These are phyloP conservation scores for Ceratocystis papillata DNA, from an alignment of 2,329 filamentous ascomycete genomes.

Conservation along the genomic window DNA sequence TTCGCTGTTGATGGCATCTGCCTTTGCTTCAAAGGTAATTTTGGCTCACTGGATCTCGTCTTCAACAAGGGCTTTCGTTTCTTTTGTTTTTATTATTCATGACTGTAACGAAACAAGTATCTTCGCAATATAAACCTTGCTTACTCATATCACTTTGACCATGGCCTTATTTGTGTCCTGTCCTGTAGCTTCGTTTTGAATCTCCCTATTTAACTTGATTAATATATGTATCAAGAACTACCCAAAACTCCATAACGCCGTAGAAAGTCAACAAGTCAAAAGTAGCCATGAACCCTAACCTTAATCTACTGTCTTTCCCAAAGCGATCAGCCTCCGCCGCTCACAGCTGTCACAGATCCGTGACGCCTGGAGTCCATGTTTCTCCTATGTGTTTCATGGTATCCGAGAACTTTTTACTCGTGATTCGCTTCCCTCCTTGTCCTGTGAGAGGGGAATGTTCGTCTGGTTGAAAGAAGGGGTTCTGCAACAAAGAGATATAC, in stretches of 20 bases:
- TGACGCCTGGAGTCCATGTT: slow-evolving; percentile 65
- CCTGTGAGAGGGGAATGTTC: slow-evolving; percentile 56
- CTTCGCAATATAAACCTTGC: slow-evolving; percentile 9
- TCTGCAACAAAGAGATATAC: slow-evolving; percentile 78
- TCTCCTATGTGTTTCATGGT: slow-evolving; percentile 83
- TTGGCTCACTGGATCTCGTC: not conserved
- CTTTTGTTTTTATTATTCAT: not conserved
- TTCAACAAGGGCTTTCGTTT: not conserved
- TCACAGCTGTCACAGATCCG: slow-evolving; percentile 39
- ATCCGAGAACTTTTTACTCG: slow-evolving; percentile 65
- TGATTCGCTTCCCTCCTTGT: slow-evolving; percentile 57
- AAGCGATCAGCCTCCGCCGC: not conserved
- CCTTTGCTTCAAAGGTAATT: not conserved
- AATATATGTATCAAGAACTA: not conserved
- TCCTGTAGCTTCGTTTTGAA: not conserved
- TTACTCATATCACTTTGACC: not conserved
- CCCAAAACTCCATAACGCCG: slow-evolving; percentile 26
- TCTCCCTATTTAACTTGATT: not conserved
- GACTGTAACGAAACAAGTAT: slow-evolving; percentile 14
- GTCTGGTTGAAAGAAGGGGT: slow-evolving; percentile 89
- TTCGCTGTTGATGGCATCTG: not conserved
- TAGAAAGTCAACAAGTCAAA: slow-evolving; percentile 26
- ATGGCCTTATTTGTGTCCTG: not conserved
- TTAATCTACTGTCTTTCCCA: slow-evolving; percentile 15
- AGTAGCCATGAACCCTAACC: slow-evolving; percentile 14